These are phyloP conservation scores for Fusarium avenaceum DNA, from an alignment of 2,329 filamentous ascomycete species.

Conservation along the genomic window DNA sequence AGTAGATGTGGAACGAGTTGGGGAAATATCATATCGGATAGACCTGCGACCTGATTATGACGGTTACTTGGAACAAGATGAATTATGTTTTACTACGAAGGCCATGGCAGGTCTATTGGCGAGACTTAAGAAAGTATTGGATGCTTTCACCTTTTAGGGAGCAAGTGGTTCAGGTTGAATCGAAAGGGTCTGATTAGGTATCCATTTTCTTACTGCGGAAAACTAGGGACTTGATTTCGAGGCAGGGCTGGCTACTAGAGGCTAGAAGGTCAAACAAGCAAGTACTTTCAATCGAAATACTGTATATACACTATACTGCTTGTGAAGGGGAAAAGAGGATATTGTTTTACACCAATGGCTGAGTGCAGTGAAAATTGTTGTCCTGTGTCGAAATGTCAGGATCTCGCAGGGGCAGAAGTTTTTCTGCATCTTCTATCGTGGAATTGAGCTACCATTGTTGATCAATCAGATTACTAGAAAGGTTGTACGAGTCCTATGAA, in stretches of 20 bases:
- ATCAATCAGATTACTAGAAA: too few relatives aligned
- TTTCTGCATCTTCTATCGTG: too few relatives aligned
- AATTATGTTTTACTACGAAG: constrained; percentile 23
- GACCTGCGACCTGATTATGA: constrained; percentile 15
- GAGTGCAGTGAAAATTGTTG: not conserved
- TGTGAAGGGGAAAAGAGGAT: constrained; percentile 18
- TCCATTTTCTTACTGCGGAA: constrained; percentile 10
- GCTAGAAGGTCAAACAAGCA: constrained; percentile 38
- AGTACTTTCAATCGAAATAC: constrained; percentile 26
- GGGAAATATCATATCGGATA: constrained; percentile 19
- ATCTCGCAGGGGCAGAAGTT: too few relatives aligned
- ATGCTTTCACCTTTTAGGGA: constrained; percentile 22
- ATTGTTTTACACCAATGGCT: constrained; percentile 2
- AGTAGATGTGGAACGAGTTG: constrained; percentile 40
- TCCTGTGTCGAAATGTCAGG: not conserved
- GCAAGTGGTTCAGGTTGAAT: constrained; percentile 30
- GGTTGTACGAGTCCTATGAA: too few relatives aligned
- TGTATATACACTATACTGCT: constrained; percentile 30
- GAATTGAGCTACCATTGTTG: too few relatives aligned
- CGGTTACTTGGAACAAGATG: constrained; percentile 21
- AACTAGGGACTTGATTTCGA: constrained; percentile 26
- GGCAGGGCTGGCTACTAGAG: constrained; percentile 39
- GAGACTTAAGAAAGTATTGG: constrained; percentile 9
- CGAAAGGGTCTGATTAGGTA: constrained; percentile 15
- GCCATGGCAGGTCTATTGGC: constrained; percentile 19